Evolutionary conservation across 768 basidiomycete species (phyloP).

Genomic region (Agrocybe chaxingu): DNA sequence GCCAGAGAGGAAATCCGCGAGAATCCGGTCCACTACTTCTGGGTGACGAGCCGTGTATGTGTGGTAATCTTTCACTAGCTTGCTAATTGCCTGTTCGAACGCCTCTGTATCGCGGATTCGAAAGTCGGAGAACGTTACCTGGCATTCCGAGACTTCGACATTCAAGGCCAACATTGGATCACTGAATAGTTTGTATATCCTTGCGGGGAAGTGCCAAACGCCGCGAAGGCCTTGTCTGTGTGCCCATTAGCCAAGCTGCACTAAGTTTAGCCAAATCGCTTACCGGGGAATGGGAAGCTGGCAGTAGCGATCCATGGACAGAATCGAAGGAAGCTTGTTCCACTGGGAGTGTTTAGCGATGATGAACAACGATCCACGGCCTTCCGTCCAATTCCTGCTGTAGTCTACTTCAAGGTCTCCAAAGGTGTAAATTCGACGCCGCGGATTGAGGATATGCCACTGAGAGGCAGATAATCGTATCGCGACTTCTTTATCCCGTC

Average conservation of each 20-base stretch:
- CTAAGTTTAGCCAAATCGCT: neutral
- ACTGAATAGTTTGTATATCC: conserved; percentile 20
- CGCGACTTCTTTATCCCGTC: conserved; percentile 28
- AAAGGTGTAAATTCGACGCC: conserved; percentile 36
- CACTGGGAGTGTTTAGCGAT: conserved; percentile 34
- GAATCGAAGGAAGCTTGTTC: conserved; percentile 26
- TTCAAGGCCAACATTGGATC: conserved; percentile 32
- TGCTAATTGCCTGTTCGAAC: conserved; percentile 25
- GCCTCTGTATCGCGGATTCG: conserved; percentile 41
- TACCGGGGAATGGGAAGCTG: conserved; percentile 8
- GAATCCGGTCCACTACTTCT: conserved; percentile 12
- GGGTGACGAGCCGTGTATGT: conserved; percentile 10
- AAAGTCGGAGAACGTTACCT: conserved; percentile 41
- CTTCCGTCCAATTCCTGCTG: conserved; percentile 32
- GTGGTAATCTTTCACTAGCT: conserved; percentile 15
- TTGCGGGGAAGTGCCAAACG: conserved; percentile 25
- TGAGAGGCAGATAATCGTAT: conserved; percentile 24
- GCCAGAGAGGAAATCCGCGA: conserved; percentile 16
- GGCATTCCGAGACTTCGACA: conserved; percentile 30
- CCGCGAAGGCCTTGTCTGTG: conserved; percentile 16
- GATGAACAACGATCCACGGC: conserved; percentile 37
- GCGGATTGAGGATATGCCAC: conserved; percentile 33
- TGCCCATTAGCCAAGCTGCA: neutral
- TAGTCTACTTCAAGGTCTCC: conserved; percentile 33
- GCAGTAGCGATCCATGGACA: conserved; percentile 4